Percentiles rank a stretch among this genome's conserved stretches.
phyloP scores from a whole-genome alignment of 2,329 filamentous ascomycete species.

The Pseudocercospora musae region DNA sequence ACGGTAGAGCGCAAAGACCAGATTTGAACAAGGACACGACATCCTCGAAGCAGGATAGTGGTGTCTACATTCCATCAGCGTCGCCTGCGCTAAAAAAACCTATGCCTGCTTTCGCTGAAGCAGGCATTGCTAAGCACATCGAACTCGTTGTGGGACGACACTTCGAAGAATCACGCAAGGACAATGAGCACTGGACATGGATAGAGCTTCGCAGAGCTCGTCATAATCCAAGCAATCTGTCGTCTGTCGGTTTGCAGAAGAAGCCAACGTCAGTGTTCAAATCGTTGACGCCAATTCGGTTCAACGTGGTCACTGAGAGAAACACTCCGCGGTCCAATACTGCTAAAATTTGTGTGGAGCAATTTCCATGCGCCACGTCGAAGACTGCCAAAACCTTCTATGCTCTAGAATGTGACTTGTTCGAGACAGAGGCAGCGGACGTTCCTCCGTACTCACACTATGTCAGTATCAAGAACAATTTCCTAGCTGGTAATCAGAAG shows the following conservation, averaged over 20 bases:
- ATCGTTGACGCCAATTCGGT: neutral
- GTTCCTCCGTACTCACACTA: constrained; percentile 44
- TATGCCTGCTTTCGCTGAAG: neutral
- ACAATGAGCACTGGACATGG: constrained; percentile 30
- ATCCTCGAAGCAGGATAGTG: neutral
- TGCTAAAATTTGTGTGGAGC: constrained; percentile 7
- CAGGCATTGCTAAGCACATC: constrained; percentile 15
- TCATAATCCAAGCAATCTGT: neutral
- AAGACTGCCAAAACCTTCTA: constrained; percentile 6
- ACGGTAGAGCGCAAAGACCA: neutral
- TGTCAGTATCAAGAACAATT: constrained; percentile 40
- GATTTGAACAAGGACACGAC: neutral
- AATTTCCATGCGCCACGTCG: neutral
- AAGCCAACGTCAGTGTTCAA: constrained; percentile 2
- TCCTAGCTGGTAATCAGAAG: constrained; percentile 42
- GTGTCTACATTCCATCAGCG: neutral
- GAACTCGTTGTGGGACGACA: constrained; percentile 26
- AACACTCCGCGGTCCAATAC: neutral
- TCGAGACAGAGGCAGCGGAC: constrained; percentile 3
- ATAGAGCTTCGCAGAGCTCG: constrained; percentile 23
- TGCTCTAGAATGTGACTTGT: constrained; percentile 9
- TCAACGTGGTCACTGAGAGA: neutral
- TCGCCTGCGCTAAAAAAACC: neutral
- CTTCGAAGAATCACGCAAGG: constrained; percentile 27
- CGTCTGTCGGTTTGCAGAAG: neutral